Evolutionary conservation across 805 yeast genomes (phyloP).

Genomic region (Candida methanosorbosa): DNA sequence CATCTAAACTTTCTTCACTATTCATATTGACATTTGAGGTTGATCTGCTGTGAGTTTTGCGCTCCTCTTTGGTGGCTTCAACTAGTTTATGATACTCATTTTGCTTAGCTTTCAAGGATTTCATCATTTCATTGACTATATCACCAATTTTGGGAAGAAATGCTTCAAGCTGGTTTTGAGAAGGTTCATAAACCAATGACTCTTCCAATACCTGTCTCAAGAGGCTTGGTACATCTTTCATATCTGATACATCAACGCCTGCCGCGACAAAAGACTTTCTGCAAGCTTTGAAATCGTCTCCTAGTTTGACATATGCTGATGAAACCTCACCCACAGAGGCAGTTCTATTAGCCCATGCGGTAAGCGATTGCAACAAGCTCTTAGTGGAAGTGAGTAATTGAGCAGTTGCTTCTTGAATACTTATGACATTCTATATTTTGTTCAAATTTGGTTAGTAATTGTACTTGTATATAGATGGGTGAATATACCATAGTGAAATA

Average conservation of each 20-base stretch:
- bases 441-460: too few species aligned
- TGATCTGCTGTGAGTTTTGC: background rate
- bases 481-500: conserved; percentile 1
- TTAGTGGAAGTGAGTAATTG: conserved; percentile 77
- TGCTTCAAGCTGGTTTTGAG: conserved; percentile 70
- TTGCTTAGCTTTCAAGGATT: conserved; percentile 76
- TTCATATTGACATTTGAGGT: background rate
- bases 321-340: conserved; percentile 81
- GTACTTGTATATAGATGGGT: too few species aligned
- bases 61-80: conserved; percentile 8
- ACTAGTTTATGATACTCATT: conserved; percentile 22
- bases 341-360: conserved; percentile 82
- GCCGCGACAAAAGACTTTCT: conserved; percentile 70
- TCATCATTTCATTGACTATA: conserved; percentile 73
- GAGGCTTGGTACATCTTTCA: conserved; percentile 86
- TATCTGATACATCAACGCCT: conserved; percentile 73
- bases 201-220: conserved; percentile 74
- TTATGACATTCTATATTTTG: conserved; percentile 1
- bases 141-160: conserved; percentile 81
- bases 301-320: conserved; percentile 82
- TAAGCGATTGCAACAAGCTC: conserved; percentile 73
- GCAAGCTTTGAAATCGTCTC: conserved; percentile 87
- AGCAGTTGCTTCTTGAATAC: conserved; percentile 34
- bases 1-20: background rate
- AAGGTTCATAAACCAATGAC: conserved; percentile 77